Evolutionary conservation across 2,329 filamentous ascomycete species (phyloP), one percentile per base, ranked within the genome.

Genomic region (Aspergillus intermedius): DNA sequence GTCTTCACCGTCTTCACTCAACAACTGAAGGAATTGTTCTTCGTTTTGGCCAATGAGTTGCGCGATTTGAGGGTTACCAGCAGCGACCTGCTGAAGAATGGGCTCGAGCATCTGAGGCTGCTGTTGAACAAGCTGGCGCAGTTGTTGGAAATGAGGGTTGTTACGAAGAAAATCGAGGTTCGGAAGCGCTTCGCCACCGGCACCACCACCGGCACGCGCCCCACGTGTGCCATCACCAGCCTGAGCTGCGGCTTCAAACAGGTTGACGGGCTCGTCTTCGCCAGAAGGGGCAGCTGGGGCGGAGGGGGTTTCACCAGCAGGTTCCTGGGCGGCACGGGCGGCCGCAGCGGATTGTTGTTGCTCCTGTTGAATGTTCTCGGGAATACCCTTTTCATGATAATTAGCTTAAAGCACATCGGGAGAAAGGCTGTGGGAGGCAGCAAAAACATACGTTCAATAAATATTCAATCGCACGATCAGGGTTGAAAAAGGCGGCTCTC

Each of bases 31-130:
- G 68, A 98, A 98, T 65, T 95, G 88, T 46, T 96, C 90, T 6
- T 90, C 91, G 70, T 97, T 89, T 64, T 87, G 82, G 37, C 87
- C 87, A 56, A 98, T 98, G 65, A 96, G 79, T 67, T 91, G 86
- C 6, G 93, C 93, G 48, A 98, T 82, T 67, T 95, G 87, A 15
- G 93, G 93, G 74, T 98, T 98, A 22, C 91, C 91, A 19, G 89
- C 87, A 32, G 89, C 91, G 34, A 98, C 88, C 72, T 96, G 91
- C 72, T 97, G 91, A 49, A 98, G 77, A 59, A 98, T 97, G 5
- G 93, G 91, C 75, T 98, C 93, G 19, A 98, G 84, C 93, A 98
- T 98, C 68, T 93, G 87, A 15, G 93, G 93, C 68, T 97, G 88
- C 70, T 96, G 91, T 73, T 98, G 93, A 41, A 98, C 91, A 19